Base-by-base conservation (phyloP, 2,329 filamentous ascomycete species). In the Arthrobotrys sphaeroides region DNA sequence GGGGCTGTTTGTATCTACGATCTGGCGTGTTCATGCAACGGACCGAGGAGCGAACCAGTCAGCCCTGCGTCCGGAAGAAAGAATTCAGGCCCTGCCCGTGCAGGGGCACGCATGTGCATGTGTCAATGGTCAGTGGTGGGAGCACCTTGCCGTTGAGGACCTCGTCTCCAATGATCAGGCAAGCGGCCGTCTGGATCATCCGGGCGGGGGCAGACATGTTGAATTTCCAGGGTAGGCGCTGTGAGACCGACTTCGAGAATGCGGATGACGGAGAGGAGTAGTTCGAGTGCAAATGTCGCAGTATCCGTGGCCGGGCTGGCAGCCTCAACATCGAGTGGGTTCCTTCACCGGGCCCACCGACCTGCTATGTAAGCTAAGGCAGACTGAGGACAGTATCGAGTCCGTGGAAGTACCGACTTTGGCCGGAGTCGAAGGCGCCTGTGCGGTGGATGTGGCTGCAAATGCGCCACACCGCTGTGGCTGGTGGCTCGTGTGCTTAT, bases 151-250 rank as follows among this genome's bases (percentile, higher is more conserved):
- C 94, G 20, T 93, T 94, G 2, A 98, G 86, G 3, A 98, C 93
- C 83, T 97, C 94, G 83, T 98, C 94, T n/a, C 94, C 94, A 80
- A 99, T 98, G 74, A 99, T 93, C 78, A 98, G 84, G 82, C 93
- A 96, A 68, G 91, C 94, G 9, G 94, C 95, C 51, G 94, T 97
- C 81, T 93, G 90, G 79, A 98, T 96, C 70, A 74, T 74, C 62
- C 70, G 62, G 22, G 47, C 16, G 33, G 68, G 42, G 28, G 57
- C 31, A 22, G 64, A n/a, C 9, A 20, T n/a, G 9, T 9, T 45
- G 13, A 66, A 53, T 31, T 80, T 81, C 73, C 78, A 70, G 26
- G 73, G 79, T 69, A 18, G 60, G 67, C 76, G 74, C 61, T 67
- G 9, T 18, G 26, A 47, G 42, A 10, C 38, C 12, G 28, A 49